A percentile compares a stretch with the other conserved stretches of the same genome.
Conservation (phyloP, 371 early-diverging fungal species). For the Circinella umbellata region DNA sequence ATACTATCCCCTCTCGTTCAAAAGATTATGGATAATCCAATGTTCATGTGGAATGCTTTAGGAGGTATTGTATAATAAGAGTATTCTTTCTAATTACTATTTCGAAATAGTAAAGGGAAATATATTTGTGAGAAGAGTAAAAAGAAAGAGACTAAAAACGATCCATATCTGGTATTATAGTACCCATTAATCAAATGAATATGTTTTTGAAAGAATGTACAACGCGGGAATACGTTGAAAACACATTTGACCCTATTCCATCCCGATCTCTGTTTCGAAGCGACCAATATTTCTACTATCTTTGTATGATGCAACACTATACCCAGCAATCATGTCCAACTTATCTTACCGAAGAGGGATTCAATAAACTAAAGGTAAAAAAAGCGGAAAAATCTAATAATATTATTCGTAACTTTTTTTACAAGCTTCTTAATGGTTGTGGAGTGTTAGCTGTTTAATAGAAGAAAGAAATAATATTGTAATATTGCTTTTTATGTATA, state of each 20-base stretch:
- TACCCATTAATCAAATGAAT: slow-evolving; percentile 88
- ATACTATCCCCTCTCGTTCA: slow-evolving; percentile 70
- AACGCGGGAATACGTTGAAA: slow-evolving; percentile 78
- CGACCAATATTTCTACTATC: slow-evolving; percentile 87
- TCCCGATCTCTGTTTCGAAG: slow-evolving; percentile 60
- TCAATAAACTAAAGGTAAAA: slow-evolving; percentile 59
- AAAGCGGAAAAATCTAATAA: too few species aligned
- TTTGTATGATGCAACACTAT: slow-evolving; percentile 76
- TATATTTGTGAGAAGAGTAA: too few species aligned
- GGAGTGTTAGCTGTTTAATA: background rate
- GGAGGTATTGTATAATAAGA: slow-evolving; percentile 50
- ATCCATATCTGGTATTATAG: slow-evolving; percentile 28
- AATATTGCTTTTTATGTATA: background rate
- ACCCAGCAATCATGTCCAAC: slow-evolving; percentile 68
- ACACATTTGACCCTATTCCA: slow-evolving; percentile 84
- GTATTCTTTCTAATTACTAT: too few species aligned
- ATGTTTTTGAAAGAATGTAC: slow-evolving; percentile 83
- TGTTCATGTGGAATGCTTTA: slow-evolving; percentile 87
- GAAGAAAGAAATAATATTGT: background rate
- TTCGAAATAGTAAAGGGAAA: too few species aligned
- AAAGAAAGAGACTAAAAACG: too few species aligned
- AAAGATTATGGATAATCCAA: slow-evolving; percentile 73
- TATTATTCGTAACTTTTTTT: too few species aligned
- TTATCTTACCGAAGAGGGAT: slow-evolving; percentile 76
- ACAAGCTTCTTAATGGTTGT: too few species aligned